phyloP scores from a whole-genome alignment of 257 asterid genomes.

The Jaltomata sinuosa region DNA sequence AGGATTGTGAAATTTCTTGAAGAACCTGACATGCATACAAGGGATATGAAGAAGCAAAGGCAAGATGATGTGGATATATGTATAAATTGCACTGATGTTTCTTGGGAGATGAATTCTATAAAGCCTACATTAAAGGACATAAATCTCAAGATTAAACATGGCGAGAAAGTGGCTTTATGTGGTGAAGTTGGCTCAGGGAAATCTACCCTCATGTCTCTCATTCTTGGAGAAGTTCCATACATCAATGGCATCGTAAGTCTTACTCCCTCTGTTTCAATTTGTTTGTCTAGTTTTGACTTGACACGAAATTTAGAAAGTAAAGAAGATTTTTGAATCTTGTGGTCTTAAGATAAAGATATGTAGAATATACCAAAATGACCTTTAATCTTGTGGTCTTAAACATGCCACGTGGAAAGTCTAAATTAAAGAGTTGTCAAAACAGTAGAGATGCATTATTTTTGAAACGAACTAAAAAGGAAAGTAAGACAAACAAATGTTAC shows the following conservation, averaged over 20 bases:
- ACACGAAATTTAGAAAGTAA: too few species aligned
- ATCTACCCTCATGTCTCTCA: constrained; percentile 71
- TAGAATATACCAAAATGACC: too few species aligned
- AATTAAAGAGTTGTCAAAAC: too few species aligned
- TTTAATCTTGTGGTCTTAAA: too few species aligned
- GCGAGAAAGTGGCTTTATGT: constrained; percentile 85
- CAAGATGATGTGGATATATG: neutral
- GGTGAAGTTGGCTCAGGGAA: constrained; percentile 98
- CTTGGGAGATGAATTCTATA: constrained; percentile 56
- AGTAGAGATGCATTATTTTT: too few species aligned
- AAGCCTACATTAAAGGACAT: constrained; percentile 40
- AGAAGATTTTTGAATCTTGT: too few species aligned
- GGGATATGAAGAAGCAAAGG: constrained; percentile 25
- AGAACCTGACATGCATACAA: constrained; percentile 54
- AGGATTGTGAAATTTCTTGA: constrained; percentile 62
- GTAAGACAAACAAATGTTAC: too few species aligned
- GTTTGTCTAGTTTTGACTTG: too few species aligned
- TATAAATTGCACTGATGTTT: constrained; percentile 43
- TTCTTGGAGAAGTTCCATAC: constrained; percentile 83
- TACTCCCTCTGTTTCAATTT: too few species aligned
- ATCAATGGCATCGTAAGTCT: constrained; percentile 67
- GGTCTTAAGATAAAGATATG: too few species aligned
- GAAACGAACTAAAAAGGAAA: too few species aligned
- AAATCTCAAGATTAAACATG: constrained; percentile 34
- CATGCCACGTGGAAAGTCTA: too few species aligned